Evolutionary conservation across 1,284 basidiomycete genomes (phyloP).

Genomic region (Pseudozyma sp.): DNA sequence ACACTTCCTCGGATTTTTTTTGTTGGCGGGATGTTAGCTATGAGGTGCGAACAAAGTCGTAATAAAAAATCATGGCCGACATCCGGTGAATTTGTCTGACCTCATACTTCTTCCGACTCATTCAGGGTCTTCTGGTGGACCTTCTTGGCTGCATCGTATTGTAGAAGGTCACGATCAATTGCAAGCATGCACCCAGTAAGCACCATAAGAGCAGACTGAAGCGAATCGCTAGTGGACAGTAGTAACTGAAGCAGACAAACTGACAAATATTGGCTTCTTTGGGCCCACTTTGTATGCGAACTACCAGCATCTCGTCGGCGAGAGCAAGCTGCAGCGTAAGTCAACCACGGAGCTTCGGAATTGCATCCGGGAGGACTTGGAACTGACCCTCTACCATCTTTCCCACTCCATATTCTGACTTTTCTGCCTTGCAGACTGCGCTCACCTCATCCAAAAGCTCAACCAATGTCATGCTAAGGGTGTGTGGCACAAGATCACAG

Average conservation of each 20-base stretch:
- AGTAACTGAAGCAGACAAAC: not conserved
- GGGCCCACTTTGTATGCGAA: not conserved
- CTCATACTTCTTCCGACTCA: slow-evolving; percentile 21
- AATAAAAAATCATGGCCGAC: slow-evolving; percentile 6
- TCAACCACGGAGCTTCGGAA: not conserved
- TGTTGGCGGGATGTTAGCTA: not conserved
- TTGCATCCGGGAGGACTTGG: not conserved
- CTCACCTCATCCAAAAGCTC: slow-evolving; percentile 49
- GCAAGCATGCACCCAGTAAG: slow-evolving; percentile 37
- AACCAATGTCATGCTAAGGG: slow-evolving; percentile 53
- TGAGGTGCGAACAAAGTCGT: not conserved
- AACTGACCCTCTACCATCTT: not conserved
- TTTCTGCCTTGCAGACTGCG: slow-evolving; percentile 36
- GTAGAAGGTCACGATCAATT: not conserved
- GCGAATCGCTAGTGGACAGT: not conserved
- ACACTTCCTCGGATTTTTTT: slow-evolving; percentile 7
- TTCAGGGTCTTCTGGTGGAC: slow-evolving; percentile 8
- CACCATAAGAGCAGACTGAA: not conserved
- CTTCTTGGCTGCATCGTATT: not conserved
- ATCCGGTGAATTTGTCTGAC: slow-evolving; percentile 40
- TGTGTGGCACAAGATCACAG: slow-evolving; percentile 49
- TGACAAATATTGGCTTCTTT: not conserved
- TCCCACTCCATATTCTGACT: not conserved
- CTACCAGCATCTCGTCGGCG: slow-evolving; percentile 47
- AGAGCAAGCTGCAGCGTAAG: slow-evolving; percentile 50